Conservation (phyloP, 768 basidiomycete species). For the Leccinellum luteum region DNA sequence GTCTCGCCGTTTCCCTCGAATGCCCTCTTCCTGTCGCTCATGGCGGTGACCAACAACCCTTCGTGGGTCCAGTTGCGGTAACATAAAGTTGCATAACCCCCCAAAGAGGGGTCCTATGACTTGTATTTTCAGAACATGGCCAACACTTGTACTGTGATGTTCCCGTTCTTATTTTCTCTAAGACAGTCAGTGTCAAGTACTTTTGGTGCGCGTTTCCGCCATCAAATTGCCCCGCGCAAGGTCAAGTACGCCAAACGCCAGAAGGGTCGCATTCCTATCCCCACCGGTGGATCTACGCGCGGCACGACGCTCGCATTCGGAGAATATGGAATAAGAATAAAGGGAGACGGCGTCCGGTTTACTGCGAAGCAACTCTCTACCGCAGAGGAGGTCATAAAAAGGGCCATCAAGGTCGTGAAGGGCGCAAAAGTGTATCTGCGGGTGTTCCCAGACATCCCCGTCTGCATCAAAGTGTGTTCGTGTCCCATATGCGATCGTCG, state of each 20-base stretch:
- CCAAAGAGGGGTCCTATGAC: constrained; percentile 14
- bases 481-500: not conserved
- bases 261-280: constrained; percentile 85
- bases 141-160: constrained; percentile 12
- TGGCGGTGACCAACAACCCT: constrained; percentile 28
- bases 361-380: constrained; percentile 88
- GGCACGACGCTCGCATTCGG: constrained; percentile 92
- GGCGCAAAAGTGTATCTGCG: constrained; percentile 83
- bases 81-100: constrained; percentile 13
- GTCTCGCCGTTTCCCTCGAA: constrained; percentile 54
- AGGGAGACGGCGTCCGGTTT: constrained; percentile 75
- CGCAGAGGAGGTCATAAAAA: constrained; percentile 83
- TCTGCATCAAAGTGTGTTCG: constrained; percentile 84
- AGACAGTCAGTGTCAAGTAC: constrained; percentile 8
- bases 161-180: constrained; percentile 22
- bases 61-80: not conserved
- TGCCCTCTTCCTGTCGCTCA: constrained; percentile 68
- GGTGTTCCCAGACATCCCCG: constrained; percentile 95
- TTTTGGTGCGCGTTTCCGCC: constrained; percentile 37
- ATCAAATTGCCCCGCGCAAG: constrained; percentile 77
- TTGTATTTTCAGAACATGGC: not conserved
- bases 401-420: constrained; percentile 87
- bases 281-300: constrained; percentile 86
- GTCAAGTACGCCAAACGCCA: constrained; percentile 86
- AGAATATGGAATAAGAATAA: constrained; percentile 89